phyloP scores from a whole-genome alignment of 345 rosid genomes.

The Diplotaxis tenuifolia region DNA sequence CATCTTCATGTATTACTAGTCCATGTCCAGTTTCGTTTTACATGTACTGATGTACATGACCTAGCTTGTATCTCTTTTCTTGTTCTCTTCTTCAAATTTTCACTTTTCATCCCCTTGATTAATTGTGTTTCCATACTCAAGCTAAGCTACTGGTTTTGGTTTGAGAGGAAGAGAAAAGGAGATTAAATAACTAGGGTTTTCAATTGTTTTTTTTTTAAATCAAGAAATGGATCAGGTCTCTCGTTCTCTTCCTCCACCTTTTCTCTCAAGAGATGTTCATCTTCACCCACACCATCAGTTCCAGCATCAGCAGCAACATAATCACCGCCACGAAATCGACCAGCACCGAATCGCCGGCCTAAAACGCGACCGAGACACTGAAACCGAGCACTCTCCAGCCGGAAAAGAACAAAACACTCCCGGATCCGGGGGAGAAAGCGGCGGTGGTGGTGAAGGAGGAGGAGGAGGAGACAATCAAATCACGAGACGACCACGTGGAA shows the following conservation, averaged over 20 bases:
- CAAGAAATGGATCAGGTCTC: slow-evolving; percentile 67
- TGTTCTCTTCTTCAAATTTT: not conserved
- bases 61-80: slow-evolving; percentile 19
- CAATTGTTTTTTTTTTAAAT: not conserved
- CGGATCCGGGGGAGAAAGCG: slow-evolving; percentile 29
- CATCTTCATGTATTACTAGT: slow-evolving; percentile 42
- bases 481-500: slow-evolving; percentile 71
- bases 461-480: slow-evolving; percentile 48
- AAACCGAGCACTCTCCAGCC: slow-evolving; percentile 35
- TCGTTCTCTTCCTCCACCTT: slow-evolving; percentile 86
- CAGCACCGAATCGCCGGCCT: slow-evolving; percentile 51
- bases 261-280: slow-evolving; percentile 77
- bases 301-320: slow-evolving; percentile 56
- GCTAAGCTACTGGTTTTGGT: slow-evolving; percentile 9
- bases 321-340: slow-evolving; percentile 40
- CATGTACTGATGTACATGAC: slow-evolving; percentile 26
- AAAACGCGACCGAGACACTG: slow-evolving; percentile 65
- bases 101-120: not conserved
- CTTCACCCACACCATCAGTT: slow-evolving; percentile 64
- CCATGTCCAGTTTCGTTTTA: slow-evolving; percentile 18
- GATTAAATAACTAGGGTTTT: slow-evolving; percentile 28
- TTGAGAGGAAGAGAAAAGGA: slow-evolving; percentile 18
- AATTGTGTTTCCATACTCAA: slow-evolving; percentile 6
- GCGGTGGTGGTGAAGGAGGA: slow-evolving; percentile 45
- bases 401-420: slow-evolving; percentile 44